Evolutionary conservation across 2,329 filamentous ascomycete genomes (phyloP).

Genomic region (Ceratocystis cacaofunesta): DNA sequence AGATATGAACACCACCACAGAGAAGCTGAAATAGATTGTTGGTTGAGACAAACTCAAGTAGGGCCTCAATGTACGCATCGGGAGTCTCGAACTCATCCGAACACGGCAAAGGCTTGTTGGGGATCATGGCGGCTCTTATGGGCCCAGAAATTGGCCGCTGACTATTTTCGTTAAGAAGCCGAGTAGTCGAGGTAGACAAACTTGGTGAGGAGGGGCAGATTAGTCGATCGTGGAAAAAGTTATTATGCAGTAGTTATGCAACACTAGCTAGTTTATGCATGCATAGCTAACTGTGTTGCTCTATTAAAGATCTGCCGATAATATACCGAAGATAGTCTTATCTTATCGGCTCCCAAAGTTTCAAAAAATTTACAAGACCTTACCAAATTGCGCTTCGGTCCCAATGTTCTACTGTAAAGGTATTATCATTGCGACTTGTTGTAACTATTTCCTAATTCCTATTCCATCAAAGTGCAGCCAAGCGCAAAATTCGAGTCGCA

Average conservation of each 20-base stretch:
- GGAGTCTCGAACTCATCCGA: slow-evolving; percentile 51
- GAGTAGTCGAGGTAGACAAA: neutral
- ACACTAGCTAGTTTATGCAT: neutral
- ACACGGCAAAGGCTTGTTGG: slow-evolving; percentile 48
- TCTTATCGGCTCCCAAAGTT: slow-evolving; percentile 9
- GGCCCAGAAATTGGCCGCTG: neutral
- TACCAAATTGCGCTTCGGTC: neutral
- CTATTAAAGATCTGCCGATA: neutral
- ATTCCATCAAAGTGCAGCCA: neutral
- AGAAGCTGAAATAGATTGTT: slow-evolving; percentile 69
- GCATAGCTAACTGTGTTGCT: neutral
- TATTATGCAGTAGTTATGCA: neutral
- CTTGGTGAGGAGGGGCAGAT: slow-evolving; percentile 9
- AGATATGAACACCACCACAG: slow-evolving; percentile 92
- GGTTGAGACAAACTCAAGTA: slow-evolving; percentile 61
- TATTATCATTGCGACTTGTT: neutral
- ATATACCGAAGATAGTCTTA: slow-evolving; percentile 5
- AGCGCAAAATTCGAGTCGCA: neutral
- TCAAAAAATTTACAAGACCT: slow-evolving; percentile 12
- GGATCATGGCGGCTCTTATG: slow-evolving; percentile 28
- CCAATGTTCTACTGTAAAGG: neutral
- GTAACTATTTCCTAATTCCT: neutral
- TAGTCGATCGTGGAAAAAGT: neutral
- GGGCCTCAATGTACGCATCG: slow-evolving; percentile 63
- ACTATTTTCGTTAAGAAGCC: neutral